Evolutionary conservation across 2,329 filamentous ascomycete genomes (phyloP), one percentile per base, ranked within the genome.

Genomic region (Chaetomium sp.): DNA sequence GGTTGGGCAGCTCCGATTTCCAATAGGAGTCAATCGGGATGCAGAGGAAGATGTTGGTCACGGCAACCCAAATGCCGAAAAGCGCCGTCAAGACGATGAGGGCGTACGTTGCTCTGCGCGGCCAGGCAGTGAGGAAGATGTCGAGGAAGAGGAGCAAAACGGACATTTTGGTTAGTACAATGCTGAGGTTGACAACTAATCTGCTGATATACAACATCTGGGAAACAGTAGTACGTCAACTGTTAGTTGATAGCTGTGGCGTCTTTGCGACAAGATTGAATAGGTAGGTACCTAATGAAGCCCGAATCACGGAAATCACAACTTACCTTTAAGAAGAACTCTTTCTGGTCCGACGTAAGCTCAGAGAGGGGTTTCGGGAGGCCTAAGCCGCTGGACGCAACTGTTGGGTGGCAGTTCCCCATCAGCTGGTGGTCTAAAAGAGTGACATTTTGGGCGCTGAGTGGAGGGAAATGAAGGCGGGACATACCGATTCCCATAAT

Each of bases 131-230:
- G 38, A 56, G 56, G 29, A 69, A 67, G 51, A 69, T 59, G 58
- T 69, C 63, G 51, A 65, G 61, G 53, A 64, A 64, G 16, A 69
- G 55, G 3, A 65, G 55, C 19, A 69, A 61, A 10, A 69, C 56
- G n/a, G 65, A 66, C 5, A 67, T 33, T 25, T 69, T 69, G 47
- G 65, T 61, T n/a, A 64, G n/a, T 13, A 50, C 29, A 16, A 62
- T 12, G 35, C 57, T 54, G 31, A 56, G 29, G 45, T 21, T 51
- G 60, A 47, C 47, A 35, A 64, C 10, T 45, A 69, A 13, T 2
- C 62, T 25, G 13, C 23, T 35, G 4, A 19, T 2, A 4, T 55
- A 68, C 23, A 49, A 19, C 25, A 59, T 19, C 66, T 66, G 27
- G 27, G 13, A 23, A 4, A 19, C 7, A 7, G 16, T 5, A n/a